phyloP scores from a whole-genome alignment of 148 eudicot species.

The Oxyria digyna region DNA sequence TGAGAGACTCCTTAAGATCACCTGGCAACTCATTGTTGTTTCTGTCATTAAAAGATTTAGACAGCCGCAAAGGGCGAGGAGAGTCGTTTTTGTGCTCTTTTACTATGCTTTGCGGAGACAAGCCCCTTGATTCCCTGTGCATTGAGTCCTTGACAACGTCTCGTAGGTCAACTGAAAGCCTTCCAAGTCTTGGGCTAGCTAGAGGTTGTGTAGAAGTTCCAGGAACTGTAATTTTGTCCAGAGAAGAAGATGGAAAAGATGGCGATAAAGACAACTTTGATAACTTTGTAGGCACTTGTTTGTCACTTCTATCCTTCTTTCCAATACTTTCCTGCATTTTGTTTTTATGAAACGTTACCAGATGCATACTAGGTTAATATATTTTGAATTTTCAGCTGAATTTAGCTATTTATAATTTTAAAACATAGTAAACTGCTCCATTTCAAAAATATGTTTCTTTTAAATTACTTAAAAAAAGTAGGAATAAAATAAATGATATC shows the following conservation, averaged over 20 bases:
- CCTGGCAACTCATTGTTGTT: slow-evolving; percentile 22
- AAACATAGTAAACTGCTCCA: background rate
- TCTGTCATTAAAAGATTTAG: slow-evolving; percentile 24
- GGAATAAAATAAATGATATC: too few relatives aligned
- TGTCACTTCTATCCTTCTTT: slow-evolving; percentile 37
- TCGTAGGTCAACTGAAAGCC: slow-evolving; percentile 47
- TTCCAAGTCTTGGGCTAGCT: slow-evolving; percentile 42
- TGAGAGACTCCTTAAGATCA: slow-evolving; percentile 52
- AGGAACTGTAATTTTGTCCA: slow-evolving; percentile 50
- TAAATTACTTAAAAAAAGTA: background rate
- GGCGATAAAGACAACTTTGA: slow-evolving; percentile 69
- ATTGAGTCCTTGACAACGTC: slow-evolving; percentile 78
- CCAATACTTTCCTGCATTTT: slow-evolving; percentile 41
- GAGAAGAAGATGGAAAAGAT: slow-evolving; percentile 44
- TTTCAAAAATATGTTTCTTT: background rate
- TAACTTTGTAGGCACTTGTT: slow-evolving; percentile 51
- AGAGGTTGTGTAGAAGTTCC: slow-evolving; percentile 33
- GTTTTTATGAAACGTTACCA: slow-evolving; percentile 3
- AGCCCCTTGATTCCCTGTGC: slow-evolving; percentile 39
- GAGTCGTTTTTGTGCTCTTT: slow-evolving; percentile 57
- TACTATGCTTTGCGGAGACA: slow-evolving; percentile 24
- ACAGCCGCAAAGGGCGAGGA: slow-evolving; percentile 45
- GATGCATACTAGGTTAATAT: background rate
- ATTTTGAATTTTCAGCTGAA: background rate
- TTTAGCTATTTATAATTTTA: background rate